Evolutionary conservation across 2,329 filamentous ascomycete species (phyloP), one percentile per base, ranked within the genome.

Genomic region (Dactylellina sp.): DNA sequence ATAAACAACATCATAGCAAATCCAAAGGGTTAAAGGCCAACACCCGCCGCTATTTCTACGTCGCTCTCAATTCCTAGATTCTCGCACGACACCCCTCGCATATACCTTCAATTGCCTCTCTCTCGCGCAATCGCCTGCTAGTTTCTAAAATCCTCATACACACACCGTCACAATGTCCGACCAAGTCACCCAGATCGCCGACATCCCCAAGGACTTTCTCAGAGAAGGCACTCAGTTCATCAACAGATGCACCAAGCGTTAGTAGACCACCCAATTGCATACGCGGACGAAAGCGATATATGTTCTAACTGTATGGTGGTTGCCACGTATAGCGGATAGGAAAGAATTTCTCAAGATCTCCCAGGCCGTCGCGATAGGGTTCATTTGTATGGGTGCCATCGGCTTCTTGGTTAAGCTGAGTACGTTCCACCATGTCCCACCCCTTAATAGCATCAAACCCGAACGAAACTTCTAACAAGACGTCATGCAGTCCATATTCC

Each of bases 131-230:
- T 65, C 52, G 50, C 53, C 39, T 3, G 20, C n/a, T 14, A 11
- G 35, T 42, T 5, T 32, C 28, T 9, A 32, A 32, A 32, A 37
- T 22, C 14, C 16, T 40, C 12, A 11, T 22, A 7, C 53, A 50
- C 7, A 39, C 35, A 56, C 35, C 64, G 53, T 75, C 81, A 83
- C 78, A 80, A 88, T 88, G 86, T 85, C 88, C 81, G 89, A 90
- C 81, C 86, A 89, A 81, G 81, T 91, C 78, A 88, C 90, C 81
- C 88, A 91, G 80, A 83, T 91, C 79, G 85, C 90, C 80, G 89
- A 91, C 77, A 85, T 88, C 80, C 88, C 88, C 78, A 84, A 84
- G 80, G 87, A 89, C 82, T 90, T 90, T 81, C 80, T 88, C 80
- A 85, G 83, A 80, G 86, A 88, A 75, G 86, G 87, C 79, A 83